Evolutionary conservation across 805 yeast species (phyloP), one percentile per base, ranked within the genome.

Genomic region (Candida ulmi): DNA sequence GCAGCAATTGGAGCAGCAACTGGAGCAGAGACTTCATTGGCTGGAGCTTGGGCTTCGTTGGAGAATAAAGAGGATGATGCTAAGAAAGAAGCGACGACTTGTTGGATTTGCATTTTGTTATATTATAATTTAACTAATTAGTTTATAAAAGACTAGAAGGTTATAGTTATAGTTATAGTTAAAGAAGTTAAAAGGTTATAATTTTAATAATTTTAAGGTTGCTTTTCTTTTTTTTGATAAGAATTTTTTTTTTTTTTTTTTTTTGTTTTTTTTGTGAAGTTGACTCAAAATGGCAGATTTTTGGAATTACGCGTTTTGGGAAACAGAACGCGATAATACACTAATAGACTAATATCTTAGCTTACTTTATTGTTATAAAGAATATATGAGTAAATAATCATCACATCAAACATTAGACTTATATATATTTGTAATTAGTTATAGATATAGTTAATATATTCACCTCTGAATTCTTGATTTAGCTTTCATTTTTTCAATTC

Each of bases 401-500:
- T n/a, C n/a, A n/a, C n/a, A n/a, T n/a, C n/a, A n/a, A n/a, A n/a
- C n/a, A n/a, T n/a, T n/a, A n/a, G n/a, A n/a, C n/a, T n/a, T n/a
- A n/a, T n/a, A n/a, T n/a, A n/a, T n/a, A n/a, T n/a, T n/a, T n/a
- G n/a, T n/a, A n/a, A n/a, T n/a, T n/a, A n/a, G n/a, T n/a, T n/a
- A n/a, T n/a, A n/a, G n/a, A n/a, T n/a, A n/a, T n/a, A n/a, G n/a
- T n/a, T 21, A 7, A 21, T 7, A 7, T 21, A 21, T 7, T 9
- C 9, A 21, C 24, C 24, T 21, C 38, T 15, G 42, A 36, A 11
- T 52, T 41, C 63, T 54, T 4, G 66, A 58, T 36, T 82, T 69
- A 11, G 86, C 86, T 55, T 84, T 84, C 96, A 88, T 88, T 60
- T 83, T 81, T 60, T 86, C 95, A 33, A 88, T 88, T 51, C 96